These are phyloP conservation scores for Nicotiana otophora DNA, from an alignment of 257 asterid genomes.

Conservation along the genomic window DNA sequence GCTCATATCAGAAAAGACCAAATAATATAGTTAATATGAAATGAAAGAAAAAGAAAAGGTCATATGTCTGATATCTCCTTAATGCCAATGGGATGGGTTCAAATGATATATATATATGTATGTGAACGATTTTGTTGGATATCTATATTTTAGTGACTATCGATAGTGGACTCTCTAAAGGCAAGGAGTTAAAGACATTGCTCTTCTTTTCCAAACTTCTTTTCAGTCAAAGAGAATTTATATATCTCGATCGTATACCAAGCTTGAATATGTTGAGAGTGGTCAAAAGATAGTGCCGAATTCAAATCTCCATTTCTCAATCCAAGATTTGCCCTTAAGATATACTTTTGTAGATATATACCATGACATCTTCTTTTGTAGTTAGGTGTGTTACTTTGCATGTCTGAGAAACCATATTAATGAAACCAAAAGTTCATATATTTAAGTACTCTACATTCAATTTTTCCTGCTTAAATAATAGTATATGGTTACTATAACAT, in stretches of 20 bases:
- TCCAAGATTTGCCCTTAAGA: background rate
- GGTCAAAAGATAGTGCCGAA: slow-evolving; percentile 16
- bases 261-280: background rate
- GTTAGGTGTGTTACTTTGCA: background rate
- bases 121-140: background rate
- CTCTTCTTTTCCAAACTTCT: background rate
- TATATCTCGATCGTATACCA: background rate
- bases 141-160: background rate
- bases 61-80: background rate
- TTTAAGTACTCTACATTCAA: background rate
- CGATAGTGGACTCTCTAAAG: background rate
- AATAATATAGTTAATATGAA: background rate
- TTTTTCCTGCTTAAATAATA: background rate
- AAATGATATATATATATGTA: no score
- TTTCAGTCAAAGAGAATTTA: slow-evolving; percentile 11
- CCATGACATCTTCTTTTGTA: background rate
- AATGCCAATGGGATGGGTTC: background rate
- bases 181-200: slow-evolving; percentile 15
- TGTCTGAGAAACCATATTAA: background rate
- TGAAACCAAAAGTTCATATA: background rate
- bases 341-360: background rate
- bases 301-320: background rate
- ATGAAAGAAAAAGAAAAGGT: background rate
- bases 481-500: background rate
- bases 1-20: slow-evolving; percentile 9